These are phyloP conservation scores for Vachellia collinsii DNA, from an alignment of 306 rosid genomes.

Conservation along the genomic window DNA sequence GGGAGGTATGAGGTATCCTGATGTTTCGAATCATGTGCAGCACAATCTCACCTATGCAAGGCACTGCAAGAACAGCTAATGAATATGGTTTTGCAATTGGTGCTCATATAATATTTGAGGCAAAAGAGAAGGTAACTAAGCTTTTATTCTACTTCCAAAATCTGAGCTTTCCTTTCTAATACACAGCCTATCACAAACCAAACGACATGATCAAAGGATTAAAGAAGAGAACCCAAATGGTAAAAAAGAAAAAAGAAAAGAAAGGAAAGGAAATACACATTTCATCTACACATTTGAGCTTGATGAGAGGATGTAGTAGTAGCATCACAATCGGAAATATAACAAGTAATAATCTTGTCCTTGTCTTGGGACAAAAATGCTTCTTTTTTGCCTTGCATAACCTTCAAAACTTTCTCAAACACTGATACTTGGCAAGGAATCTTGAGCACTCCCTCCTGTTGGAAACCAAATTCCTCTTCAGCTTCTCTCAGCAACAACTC, in stretches of 20 bases:
- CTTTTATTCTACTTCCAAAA: not conserved
- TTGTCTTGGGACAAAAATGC: not conserved
- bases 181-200: not conserved
- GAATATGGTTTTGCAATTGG: not conserved
- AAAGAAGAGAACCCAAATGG: not conserved
- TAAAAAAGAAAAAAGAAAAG: not conserved
- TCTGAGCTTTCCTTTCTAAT: not conserved
- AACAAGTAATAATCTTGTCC: not conserved
- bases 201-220: not conserved
- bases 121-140: not conserved
- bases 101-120: not conserved
- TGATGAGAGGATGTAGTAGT: not conserved
- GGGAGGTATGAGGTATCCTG: conserved; percentile 3
- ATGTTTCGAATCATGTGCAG: not conserved
- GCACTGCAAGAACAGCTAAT: not conserved
- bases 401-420: not conserved
- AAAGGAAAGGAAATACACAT: not conserved
- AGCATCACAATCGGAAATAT: conserved; percentile 1
- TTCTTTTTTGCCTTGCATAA: conserved; percentile 3
- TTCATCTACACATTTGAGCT: conserved; percentile 11
- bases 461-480: conserved; percentile 4
- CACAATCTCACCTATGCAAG: not conserved
- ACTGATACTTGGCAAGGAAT: conserved; percentile 5
- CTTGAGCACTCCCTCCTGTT: not conserved
- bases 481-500: not conserved